Evolutionary conservation across 2,329 filamentous ascomycete species (phyloP).

Genomic region (Daldinia sp.): DNA sequence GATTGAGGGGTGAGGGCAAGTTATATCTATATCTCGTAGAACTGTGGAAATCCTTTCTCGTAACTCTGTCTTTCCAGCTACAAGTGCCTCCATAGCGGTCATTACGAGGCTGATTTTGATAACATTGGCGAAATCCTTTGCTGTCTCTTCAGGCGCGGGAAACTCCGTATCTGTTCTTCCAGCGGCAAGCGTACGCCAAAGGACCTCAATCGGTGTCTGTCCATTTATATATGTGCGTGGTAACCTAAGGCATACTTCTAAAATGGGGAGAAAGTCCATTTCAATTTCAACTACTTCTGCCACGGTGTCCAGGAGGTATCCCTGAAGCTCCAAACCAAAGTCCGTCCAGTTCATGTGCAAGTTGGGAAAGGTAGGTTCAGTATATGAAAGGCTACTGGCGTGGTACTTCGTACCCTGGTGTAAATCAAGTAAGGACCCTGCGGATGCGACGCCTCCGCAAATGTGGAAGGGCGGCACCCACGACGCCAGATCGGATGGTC

Average conservation of each 20-base stretch:
- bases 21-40: conserved; percentile 16
- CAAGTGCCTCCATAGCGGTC: conserved; percentile 19
- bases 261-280: conserved; percentile 17
- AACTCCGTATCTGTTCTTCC: conserved; percentile 31
- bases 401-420: conserved; percentile 35
- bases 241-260: conserved; percentile 24
- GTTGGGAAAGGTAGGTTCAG: conserved; percentile 19
- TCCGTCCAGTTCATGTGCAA: conserved; percentile 18
- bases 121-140: conserved; percentile 24
- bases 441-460: conserved; percentile 30
- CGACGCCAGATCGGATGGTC: conserved; percentile 25
- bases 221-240: conserved; percentile 20
- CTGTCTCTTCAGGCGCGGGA: conserved; percentile 27
- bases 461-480: conserved; percentile 38
- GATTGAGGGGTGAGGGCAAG: conserved; percentile 29
- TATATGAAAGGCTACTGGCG: conserved; percentile 22
- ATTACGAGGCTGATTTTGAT: conserved; percentile 29
- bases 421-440: conserved; percentile 25
- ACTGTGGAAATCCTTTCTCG: conserved; percentile 9
- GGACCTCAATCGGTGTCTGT: conserved; percentile 27
- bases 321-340: conserved; percentile 19
- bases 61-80: not conserved
- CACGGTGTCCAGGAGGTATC: conserved; percentile 26
- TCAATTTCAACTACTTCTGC: conserved; percentile 32
- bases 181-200: conserved; percentile 35